Base-by-base conservation (phyloP, 164 flowering plant genomes). In the Umbellularia californica region DNA sequence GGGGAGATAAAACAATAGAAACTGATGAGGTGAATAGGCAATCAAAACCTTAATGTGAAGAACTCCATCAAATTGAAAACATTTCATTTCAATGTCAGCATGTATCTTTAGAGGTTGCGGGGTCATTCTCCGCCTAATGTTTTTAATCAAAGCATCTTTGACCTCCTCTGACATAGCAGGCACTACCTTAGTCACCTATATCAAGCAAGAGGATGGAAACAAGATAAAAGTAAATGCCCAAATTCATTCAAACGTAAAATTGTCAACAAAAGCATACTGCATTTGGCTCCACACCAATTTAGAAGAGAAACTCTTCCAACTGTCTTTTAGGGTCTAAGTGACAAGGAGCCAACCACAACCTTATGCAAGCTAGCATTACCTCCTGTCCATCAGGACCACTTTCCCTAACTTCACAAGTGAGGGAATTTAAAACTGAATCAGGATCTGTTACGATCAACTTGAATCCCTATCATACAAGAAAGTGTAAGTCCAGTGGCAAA, bases 51-150 rank as follows among this genome's bases (percentile, higher is more conserved):
- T 93, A 41, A 95, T 93, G 84, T 93, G 98, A 80, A 95, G 92
- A 81, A 95, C 93, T 20, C 99, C 99, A 81, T 95, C 98, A 83
- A 92, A 92, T 83, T 91, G 94, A 73, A 93, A 92, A 80, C 99
- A 95, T 72, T 87, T 95, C 97, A 95, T 89, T 74, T 95, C 99
- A 76, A 95, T 87, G 74, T 95, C 98, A 74, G 97, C 99, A 22
- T 92, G 87, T 70, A 95, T 93, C 83, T 92, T 95, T 82, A 92
- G 75, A 19, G 99, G 92, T 63, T 93, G 98, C 7, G 97, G 99
- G 14, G 97, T 92, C 98, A 95, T 95, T 77, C 97, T 83, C 82
- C 99, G 89, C 81, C 84, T 86, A 70, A 95, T 93, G 77, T 93
- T 92, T 77, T 90, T 95, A 14, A 93, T 77, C 76, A 95, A 77